phyloP scores from a whole-genome alignment of 495 filamentous ascomycete genomes.

The Tuber microsphaerosporum region DNA sequence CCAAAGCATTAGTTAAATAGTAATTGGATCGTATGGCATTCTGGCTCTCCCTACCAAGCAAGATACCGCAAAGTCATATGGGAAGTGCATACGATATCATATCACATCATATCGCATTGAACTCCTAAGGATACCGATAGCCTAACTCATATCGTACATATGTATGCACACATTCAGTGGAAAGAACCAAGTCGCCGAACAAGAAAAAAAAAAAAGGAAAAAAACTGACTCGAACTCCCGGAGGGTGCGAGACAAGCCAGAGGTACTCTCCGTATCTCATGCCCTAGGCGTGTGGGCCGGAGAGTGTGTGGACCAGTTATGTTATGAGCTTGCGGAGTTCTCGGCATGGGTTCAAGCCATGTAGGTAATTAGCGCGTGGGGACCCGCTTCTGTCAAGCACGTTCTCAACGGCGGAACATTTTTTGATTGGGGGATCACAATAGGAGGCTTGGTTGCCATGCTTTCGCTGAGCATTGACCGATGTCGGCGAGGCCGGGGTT shows the following conservation, averaged over 20 bases:
- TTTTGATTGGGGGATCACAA: not conserved
- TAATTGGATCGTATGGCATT: not conserved
- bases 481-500: not conserved
- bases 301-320: not conserved
- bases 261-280: not conserved
- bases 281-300: not conserved
- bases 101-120: not conserved
- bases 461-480: not conserved
- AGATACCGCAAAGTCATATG: not conserved
- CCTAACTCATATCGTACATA: not conserved
- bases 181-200: not conserved
- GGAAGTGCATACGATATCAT: not conserved
- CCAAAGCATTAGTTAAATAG: not conserved
- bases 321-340: not conserved
- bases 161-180: not conserved
- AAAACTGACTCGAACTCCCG: not conserved
- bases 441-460: not conserved
- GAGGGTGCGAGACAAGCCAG: not conserved
- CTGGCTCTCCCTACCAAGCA: not conserved
- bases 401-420: constrained; percentile 5
- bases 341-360: not conserved
- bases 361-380: not conserved
- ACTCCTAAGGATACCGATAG: not conserved
- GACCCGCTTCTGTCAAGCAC: not conserved
- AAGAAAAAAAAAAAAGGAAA: not conserved